Evolutionary conservation across 2,329 filamentous ascomycete genomes (phyloP), one percentile per base, ranked within the genome.

Genomic region (Aspergillus quadricinctus): DNA sequence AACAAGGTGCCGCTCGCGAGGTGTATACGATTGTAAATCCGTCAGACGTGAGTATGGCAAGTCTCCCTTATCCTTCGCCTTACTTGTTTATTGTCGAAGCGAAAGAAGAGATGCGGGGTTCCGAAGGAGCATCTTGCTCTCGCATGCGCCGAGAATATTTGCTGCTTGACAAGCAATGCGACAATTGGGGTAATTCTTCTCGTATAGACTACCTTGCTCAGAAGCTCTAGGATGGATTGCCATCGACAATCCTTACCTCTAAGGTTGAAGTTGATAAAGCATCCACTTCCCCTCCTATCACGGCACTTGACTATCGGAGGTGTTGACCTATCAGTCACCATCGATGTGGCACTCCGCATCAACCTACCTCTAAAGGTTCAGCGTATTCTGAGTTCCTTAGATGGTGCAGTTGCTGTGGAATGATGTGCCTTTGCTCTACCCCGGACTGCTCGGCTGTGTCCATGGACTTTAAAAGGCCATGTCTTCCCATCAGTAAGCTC

Each of bases 331-430:
- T 52, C 49, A 25, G 10, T 11, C 29, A 43, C 10, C 17, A n/a
- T 25, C 35, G 14, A 17, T 35, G 31, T 35, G 31, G 31, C 14
- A 35, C 31, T 35, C 37, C 31, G 31, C 37, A 29, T 45, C 40
- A 41, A 52, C 37, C 23, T 52, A 29, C 50, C 31, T 52, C 17
- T 45, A 52, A 45, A 52, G 50, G 21, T 52, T 45, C 50, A 45
- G 35, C 41, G 21, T 45, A n/a, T 27, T 21, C 8, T 19, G 31
- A 29, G 6, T 29, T 49, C 17, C 48, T 31, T 37, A 10, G 23
- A 17, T 35, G 31, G 31, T 35, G 31, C 31, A 6, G 14, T 35
- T 17, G 11, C 31, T 4, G 31, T 35, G 11, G 31, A 35, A 17
- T 6, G 31, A 17, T 35, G 31, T 35, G 31, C 11, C 17, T 35